Percentiles rank a stretch among this genome's conserved stretches.
Conservation (phyloP, 2,329 filamentous ascomycete genomes). For the Aspergillus neoniger region DNA sequence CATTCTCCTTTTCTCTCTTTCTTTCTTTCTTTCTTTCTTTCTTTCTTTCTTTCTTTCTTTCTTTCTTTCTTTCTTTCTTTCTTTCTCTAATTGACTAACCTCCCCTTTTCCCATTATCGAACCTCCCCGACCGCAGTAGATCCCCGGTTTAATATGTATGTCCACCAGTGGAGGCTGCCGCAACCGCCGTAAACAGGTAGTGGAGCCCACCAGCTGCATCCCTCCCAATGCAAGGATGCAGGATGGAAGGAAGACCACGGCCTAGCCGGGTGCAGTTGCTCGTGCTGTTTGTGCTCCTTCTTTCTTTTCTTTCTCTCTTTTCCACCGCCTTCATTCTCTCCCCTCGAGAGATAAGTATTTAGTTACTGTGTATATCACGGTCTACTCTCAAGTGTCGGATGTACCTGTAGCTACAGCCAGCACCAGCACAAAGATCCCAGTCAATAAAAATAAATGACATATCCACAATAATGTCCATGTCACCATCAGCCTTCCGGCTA, state of each 20-base stretch:
- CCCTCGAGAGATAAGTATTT: neutral
- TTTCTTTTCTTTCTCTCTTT: no score
- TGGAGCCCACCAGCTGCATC: slow-evolving; percentile 9
- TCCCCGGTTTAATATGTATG: neutral
- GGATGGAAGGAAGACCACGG: neutral
- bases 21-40: neutral
- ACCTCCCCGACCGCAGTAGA: no score
- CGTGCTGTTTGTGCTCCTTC: no score
- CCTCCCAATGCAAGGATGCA: neutral
- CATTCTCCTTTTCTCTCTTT: neutral
- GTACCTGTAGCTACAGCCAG: no score
- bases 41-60: neutral
- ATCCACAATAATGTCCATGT: neutral
- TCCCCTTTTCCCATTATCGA: no score
- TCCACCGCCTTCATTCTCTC: neutral
- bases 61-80: no score
- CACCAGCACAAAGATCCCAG: neutral
- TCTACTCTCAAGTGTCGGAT: no score
- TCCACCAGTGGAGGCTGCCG: neutral
- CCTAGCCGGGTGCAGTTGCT: neutral
- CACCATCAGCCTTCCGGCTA: neutral
- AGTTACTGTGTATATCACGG: neutral
- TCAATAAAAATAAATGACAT: neutral
- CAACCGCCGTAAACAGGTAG: slow-evolving; percentile 20
- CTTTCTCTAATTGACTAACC: neutral